phyloP scores from a whole-genome alignment of 306 rosid genomes.

The Rosa chinensis region DNA sequence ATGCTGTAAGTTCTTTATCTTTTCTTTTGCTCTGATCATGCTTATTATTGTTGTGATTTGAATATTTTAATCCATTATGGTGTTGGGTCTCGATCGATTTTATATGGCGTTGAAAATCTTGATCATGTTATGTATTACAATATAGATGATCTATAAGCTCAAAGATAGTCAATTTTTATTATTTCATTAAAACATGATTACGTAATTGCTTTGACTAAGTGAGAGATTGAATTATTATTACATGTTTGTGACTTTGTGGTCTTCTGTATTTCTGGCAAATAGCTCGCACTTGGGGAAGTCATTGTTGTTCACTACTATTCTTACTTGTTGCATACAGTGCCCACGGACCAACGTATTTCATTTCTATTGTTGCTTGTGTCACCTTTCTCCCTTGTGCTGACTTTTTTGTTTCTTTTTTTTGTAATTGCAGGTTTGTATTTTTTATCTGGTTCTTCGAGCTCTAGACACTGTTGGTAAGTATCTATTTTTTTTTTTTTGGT shows the following conservation, averaged over 20 bases:
- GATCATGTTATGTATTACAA: neutral
- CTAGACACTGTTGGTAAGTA: constrained; percentile 94
- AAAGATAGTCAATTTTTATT: too few relatives aligned
- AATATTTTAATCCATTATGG: too few relatives aligned
- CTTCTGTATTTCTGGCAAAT: too few relatives aligned
- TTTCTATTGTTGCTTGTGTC: neutral
- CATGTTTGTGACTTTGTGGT: neutral
- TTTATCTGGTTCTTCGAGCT: constrained; percentile 92
- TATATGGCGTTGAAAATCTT: neutral
- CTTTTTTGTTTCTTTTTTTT: neutral
- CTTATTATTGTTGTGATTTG: neutral
- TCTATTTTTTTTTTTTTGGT: constrained; percentile 23
- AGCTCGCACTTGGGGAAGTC: neutral
- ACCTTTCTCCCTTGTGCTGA: neutral
- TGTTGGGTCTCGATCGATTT: too few relatives aligned
- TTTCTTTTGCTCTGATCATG: neutral
- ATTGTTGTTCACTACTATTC: neutral
- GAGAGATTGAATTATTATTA: neutral
- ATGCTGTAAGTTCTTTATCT: constrained; percentile 64
- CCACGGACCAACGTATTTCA: neutral
- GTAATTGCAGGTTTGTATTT: constrained; percentile 84
- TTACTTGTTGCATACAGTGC: neutral
- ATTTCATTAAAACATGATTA: neutral
- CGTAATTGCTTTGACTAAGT: neutral
- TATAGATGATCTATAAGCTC: neutral